Base-by-base conservation (phyloP, 306 rosid species). In the Vicia villosa region DNA sequence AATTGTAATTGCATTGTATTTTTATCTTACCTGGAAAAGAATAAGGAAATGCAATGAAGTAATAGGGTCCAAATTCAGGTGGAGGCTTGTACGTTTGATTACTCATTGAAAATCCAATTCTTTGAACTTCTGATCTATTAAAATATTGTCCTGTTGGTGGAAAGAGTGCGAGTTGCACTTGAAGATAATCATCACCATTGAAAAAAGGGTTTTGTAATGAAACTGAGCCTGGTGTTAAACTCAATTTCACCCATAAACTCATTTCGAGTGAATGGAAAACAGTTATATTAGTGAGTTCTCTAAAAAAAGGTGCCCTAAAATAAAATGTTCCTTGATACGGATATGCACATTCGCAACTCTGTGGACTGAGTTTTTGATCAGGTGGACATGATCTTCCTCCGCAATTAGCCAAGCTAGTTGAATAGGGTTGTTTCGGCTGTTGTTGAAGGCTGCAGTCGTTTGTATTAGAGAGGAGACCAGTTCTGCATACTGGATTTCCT, bases 51-150 rank as follows among this genome's bases (percentile, higher is more conserved):
- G 99, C 87, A 69, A 86, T 77, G 28, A 91, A 89, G 67, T 66
- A 82, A 74, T 79, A 95, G 30, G 99, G 99, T 74, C 97, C 99
- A 74, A 95, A 89, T 56, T 59, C 76, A 0, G 0, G 4, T 1
- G 99, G 99, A 19, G 96, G 99, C 83, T 91, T 91, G 83, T 83
- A 88, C 16, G 87, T 91, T 86, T 95, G 99, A 66, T 86, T 86
- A 70, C 83, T 87, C 85, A 95, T 32, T 6, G 81, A 74, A 79
- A 89, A 95, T 63, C 99, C 99, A 55, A 95, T 81, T 79, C 96
- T 87, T 65, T 74, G 84, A 79, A 95, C 68, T 47, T 88, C 96
- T 10, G 92, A 80, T 74, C 96, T 75, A 49, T 80, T 95, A 72
- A 95, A 95, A 59, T 81, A 66, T 43, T 68, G 58, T 45, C 87